Base-by-base conservation (phyloP, 306 rosid species). In the Cicer pinnatifidum region DNA sequence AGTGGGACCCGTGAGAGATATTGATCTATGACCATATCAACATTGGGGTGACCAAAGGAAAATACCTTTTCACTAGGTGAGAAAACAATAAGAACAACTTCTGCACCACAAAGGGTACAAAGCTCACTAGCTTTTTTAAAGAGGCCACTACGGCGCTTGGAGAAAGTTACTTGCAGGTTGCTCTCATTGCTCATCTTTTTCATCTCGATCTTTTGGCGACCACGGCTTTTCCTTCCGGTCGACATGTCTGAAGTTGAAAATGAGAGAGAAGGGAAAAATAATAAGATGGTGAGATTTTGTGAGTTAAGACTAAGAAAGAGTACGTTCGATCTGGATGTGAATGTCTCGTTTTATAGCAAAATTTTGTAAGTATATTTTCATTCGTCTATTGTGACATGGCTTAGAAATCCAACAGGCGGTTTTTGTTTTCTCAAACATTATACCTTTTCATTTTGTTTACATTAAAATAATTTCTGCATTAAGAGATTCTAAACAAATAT, bases 51-150 rank as follows among this genome's bases (percentile, higher is more conserved):
- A n/a, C 86, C 84, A 7, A 83, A 83, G 1, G 84, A 79, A 63
- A 66, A 83, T 1, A 63, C 84, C 8, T 80, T 83, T 5, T 67
- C 71, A 0, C 73, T 59, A 0, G 84, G 84, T 0, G 86, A 83
- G 40, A 79, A 83, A 4, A 83, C 79, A 2, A 83, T 1, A 7
- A 83, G 39, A 6, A 73, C 86, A 6, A 83, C 45, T 1, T 76
- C 69, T 1, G 64, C 79, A 1, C 82, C 79, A 0, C 82, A 79
- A 0, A 80, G 77, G 0, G 76, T 83, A 69, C 84, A 75, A 0
- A 79, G 79, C 50, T 83, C 84, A 5, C 82, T 79, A 0, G 86
- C 86, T 57, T 79, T 83, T 76, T 83, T 83, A 70, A 83, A 80
- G 8, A 83, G 71, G 0, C 86, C 86, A 0, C 64, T 67, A 0